Conservation (phyloP, 768 basidiomycete genomes). For the Boletus vermiculosoides region DNA sequence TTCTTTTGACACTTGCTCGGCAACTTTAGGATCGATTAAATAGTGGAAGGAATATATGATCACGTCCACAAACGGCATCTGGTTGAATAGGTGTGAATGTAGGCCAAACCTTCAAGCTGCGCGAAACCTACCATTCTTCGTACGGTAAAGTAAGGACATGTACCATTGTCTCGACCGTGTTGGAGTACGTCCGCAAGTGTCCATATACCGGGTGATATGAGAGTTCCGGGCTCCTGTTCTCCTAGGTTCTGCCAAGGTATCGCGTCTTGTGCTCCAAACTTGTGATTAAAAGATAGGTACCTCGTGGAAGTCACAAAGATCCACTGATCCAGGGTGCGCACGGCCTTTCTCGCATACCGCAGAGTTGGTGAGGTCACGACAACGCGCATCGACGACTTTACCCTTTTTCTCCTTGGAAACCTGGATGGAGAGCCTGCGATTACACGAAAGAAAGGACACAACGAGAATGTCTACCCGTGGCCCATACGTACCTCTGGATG, state of each 20-base stretch:
- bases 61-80: conserved; percentile 96
- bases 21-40: conserved; percentile 96
- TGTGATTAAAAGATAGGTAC: conserved; percentile 42
- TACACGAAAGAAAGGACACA: not conserved
- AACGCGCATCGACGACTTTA: conserved; percentile 93
- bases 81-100: not conserved
- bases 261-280: conserved; percentile 1
- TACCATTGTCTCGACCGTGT: conserved; percentile 78
- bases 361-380: conserved; percentile 90
- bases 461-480: not conserved
- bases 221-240: conserved; percentile 73
- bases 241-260: conserved; percentile 64
- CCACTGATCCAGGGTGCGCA: conserved; percentile 84
- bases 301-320: conserved; percentile 95
- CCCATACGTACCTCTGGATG: conserved; percentile 76
- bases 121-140: conserved; percentile 80
- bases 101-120: not conserved
- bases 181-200: conserved; percentile 91
- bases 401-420: conserved; percentile 99
- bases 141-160: conserved; percentile 96
- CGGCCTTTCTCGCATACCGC: conserved; percentile 80
- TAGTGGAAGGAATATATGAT: conserved; percentile 99
- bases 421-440: conserved; percentile 38
- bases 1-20: conserved; percentile 98
- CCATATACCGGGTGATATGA: conserved; percentile 86